Conservation (phyloP, 2,329 filamentous ascomycete genomes). For the Diaporthe citriasiana region DNA sequence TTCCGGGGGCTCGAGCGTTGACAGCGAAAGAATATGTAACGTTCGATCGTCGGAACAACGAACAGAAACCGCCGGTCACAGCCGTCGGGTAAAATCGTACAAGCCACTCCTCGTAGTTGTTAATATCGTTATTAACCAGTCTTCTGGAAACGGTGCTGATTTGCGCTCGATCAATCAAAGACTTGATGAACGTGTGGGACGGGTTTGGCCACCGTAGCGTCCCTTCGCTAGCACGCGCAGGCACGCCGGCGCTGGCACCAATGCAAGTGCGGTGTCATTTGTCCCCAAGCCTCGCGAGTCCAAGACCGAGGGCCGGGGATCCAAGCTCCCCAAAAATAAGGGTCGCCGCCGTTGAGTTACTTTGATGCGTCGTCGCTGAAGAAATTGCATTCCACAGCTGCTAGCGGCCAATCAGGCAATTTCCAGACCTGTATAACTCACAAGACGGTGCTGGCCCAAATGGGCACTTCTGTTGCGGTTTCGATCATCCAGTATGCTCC, state of each 20-base stretch:
- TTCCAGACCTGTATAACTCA: background rate
- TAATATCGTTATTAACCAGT: constrained; percentile 8
- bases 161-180: constrained; percentile 16
- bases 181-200: constrained; percentile 33
- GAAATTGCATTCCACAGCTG: background rate
- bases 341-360: constrained; percentile 7
- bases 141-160: constrained; percentile 17
- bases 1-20: constrained; percentile 26
- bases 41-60: constrained; percentile 3
- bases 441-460: background rate
- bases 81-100: constrained; percentile 8
- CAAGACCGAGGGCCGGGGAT: background rate
- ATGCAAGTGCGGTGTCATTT: constrained; percentile 28
- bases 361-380: background rate
- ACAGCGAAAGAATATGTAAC: background rate
- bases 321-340: constrained; percentile 1
- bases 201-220: constrained; percentile 28
- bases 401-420: background rate
- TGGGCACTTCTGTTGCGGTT: background rate
- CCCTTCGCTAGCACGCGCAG: background rate
- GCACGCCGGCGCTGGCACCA: constrained; percentile 18
- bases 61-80: constrained; percentile 17
- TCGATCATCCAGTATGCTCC: background rate
- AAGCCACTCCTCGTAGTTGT: background rate
- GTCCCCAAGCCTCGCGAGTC: constrained; percentile 13